These are phyloP conservation scores for Mycena indigotica DNA, from an alignment of 768 basidiomycete genomes.

Conservation along the genomic window DNA sequence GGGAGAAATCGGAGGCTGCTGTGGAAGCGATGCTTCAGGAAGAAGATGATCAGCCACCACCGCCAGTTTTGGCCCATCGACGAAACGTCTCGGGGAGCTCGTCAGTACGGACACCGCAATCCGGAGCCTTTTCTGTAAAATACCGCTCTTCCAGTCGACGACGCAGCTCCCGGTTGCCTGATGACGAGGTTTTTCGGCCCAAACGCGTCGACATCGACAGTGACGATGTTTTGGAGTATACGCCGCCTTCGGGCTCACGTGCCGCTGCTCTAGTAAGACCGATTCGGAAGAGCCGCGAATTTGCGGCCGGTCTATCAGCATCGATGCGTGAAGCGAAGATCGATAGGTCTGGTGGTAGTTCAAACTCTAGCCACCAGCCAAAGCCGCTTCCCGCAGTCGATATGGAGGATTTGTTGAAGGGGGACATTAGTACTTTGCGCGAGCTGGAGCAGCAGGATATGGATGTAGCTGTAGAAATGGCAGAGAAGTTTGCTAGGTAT, in stretches of 20 bases:
- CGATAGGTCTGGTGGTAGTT: not conserved
- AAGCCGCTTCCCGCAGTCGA: not conserved
- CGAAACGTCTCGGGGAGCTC: not conserved
- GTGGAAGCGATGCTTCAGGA: slow-evolving; percentile 24
- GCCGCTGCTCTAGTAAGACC: slow-evolving; percentile 1
- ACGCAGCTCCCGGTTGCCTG: not conserved
- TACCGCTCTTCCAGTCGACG: not conserved
- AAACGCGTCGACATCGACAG: slow-evolving; percentile 6
- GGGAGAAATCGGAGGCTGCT: slow-evolving; percentile 10
- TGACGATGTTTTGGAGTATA: slow-evolving; percentile 16
- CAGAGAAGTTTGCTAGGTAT: not conserved
- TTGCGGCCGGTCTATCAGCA: not conserved
- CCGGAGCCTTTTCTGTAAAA: not conserved
- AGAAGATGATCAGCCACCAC: slow-evolving; percentile 31
- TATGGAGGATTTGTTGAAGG: not conserved
- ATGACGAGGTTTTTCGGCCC: slow-evolving; percentile 11
- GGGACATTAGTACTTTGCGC: not conserved
- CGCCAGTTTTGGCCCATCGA: not conserved
- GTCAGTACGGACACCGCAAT: not conserved
- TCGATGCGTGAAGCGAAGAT: not conserved
- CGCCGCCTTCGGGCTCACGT: slow-evolving; percentile 17
- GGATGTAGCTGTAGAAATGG: not conserved
- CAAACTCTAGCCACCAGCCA: too few relatives aligned
- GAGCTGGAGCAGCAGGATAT: not conserved
- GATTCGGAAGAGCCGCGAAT: not conserved